A percentile compares a stretch with the other conserved stretches of the same genome.
Conservation (phyloP, 2,329 filamentous ascomycete species). For the Ophiocordyceps camponoti-floridani region DNA sequence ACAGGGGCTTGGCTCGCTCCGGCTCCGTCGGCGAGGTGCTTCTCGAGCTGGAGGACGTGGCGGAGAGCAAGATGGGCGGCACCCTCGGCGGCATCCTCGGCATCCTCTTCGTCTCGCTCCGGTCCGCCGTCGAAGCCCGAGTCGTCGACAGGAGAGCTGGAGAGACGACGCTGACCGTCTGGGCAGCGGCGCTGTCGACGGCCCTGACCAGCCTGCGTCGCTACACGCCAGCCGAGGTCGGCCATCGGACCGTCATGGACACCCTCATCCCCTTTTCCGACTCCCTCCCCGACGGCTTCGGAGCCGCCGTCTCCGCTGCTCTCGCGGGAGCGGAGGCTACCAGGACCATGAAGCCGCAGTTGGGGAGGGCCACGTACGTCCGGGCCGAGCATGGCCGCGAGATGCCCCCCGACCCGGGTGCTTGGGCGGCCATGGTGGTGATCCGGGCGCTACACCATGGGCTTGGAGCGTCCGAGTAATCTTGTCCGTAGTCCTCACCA, state of each 20-base stretch:
- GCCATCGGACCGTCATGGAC: conserved; percentile 40
- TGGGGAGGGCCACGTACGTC: conserved; percentile 53
- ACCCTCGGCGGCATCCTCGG: conserved; percentile 33
- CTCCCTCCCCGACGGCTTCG: conserved; percentile 29
- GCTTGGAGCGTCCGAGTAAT: neutral
- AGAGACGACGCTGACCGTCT: conserved; percentile 18
- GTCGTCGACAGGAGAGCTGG: conserved; percentile 10
- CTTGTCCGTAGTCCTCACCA: neutral
- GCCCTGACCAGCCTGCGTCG: conserved; percentile 28
- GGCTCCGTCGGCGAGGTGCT: conserved; percentile 30
- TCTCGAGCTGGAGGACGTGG: conserved; percentile 30
- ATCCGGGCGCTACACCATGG: conserved; percentile 20
- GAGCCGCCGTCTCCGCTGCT: conserved; percentile 39
- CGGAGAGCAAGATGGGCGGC: conserved; percentile 37
- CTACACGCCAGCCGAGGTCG: conserved; percentile 36
- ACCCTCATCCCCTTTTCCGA: conserved; percentile 35
- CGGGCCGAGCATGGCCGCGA: conserved; percentile 32
- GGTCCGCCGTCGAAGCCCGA: conserved; percentile 21
- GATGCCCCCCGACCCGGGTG: conserved; percentile 49
- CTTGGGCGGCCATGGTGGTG: conserved; percentile 47
- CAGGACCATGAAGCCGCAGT: conserved; percentile 42
- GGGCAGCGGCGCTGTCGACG: conserved; percentile 21
- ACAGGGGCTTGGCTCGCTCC: conserved; percentile 16
- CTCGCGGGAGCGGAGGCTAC: conserved; percentile 42
- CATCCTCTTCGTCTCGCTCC: conserved; percentile 33